A percentile compares a stretch with the other conserved stretches of the same genome.
These are phyloP conservation scores for Apiospora pterosperma DNA, from an alignment of 2,329 filamentous ascomycete genomes.

Conservation along the genomic window DNA sequence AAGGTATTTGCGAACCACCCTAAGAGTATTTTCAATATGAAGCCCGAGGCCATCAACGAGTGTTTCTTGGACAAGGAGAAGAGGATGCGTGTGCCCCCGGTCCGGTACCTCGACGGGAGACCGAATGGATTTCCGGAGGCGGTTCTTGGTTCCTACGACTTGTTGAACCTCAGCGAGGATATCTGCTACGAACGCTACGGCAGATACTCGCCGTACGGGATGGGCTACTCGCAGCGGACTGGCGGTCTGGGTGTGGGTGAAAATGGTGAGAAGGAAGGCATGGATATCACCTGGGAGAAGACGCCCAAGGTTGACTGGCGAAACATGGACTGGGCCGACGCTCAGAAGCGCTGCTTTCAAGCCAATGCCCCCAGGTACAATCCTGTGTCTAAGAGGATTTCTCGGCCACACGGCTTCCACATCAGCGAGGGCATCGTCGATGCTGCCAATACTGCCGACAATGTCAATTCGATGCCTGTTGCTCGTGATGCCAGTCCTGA, in stretches of 20 bases:
- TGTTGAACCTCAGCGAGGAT: slow-evolving; percentile 75
- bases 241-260: slow-evolving; percentile 85
- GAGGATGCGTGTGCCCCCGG: slow-evolving; percentile 62
- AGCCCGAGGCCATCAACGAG: slow-evolving; percentile 57
- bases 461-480: slow-evolving; percentile 17
- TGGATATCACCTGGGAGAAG: slow-evolving; percentile 74
- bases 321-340: slow-evolving; percentile 73
- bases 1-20: slow-evolving; percentile 48
- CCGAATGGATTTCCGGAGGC: slow-evolving; percentile 82
- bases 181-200: slow-evolving; percentile 94
- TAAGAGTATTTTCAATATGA: slow-evolving; percentile 30
- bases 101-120: slow-evolving; percentile 74
- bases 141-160: slow-evolving; percentile 80
- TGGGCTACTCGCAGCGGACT: slow-evolving; percentile 74
- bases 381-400: slow-evolving; percentile 35
- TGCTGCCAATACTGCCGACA: slow-evolving; percentile 13
- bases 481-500: slow-evolving; percentile 21
- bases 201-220: slow-evolving; percentile 82
- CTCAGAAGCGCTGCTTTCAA: slow-evolving; percentile 69
- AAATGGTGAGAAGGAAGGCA: slow-evolving; percentile 77
- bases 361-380: slow-evolving; percentile 70
- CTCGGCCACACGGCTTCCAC: slow-evolving; percentile 49
- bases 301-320: slow-evolving; percentile 73
- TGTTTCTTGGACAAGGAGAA: slow-evolving; percentile 75
- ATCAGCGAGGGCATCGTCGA: slow-evolving; percentile 31